phyloP scores from a whole-genome alignment of 2,329 filamentous ascomycete genomes.

The Capronia epimyces region DNA sequence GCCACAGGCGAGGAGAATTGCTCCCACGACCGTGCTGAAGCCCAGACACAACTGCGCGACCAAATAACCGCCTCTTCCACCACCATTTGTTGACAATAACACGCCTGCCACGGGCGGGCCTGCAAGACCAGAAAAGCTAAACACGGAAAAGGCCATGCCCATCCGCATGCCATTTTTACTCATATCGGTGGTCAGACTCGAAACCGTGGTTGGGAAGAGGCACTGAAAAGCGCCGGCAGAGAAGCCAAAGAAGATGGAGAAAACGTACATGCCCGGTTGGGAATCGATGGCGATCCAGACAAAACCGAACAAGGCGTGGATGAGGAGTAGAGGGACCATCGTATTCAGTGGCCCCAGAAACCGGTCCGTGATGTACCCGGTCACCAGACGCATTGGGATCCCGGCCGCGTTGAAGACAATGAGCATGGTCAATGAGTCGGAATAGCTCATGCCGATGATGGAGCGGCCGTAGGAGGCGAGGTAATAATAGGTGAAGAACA shows the following conservation, averaged over 20 bases:
- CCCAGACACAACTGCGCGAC: slow-evolving; percentile 41
- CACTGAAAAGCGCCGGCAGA: slow-evolving; percentile 40
- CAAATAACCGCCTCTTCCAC: slow-evolving; percentile 31
- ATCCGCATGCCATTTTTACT: slow-evolving; percentile 44
- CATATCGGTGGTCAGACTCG: slow-evolving; percentile 50
- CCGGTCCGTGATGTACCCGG: slow-evolving; percentile 53
- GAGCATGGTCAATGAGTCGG: slow-evolving; percentile 49
- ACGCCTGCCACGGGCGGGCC: slow-evolving; percentile 42
- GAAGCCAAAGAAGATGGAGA: slow-evolving; percentile 46
- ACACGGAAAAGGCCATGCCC: slow-evolving; percentile 36
- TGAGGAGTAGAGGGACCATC: slow-evolving; percentile 48
- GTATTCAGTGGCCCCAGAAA: slow-evolving; percentile 57
- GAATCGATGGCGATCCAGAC: slow-evolving; percentile 55
- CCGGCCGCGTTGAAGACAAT: slow-evolving; percentile 59
- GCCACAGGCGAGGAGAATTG: slow-evolving; percentile 41
- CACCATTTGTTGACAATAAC: slow-evolving; percentile 40
- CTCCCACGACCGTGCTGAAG: slow-evolving; percentile 49
- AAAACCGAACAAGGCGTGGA: slow-evolving; percentile 43
- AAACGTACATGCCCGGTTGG: slow-evolving; percentile 53
- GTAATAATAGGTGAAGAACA: slow-evolving; percentile 25
- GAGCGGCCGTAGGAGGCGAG: slow-evolving; percentile 16
- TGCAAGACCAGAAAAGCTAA: slow-evolving; percentile 46
- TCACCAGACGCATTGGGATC: slow-evolving; percentile 49
- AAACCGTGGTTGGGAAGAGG: slow-evolving; percentile 51
- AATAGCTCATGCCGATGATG: slow-evolving; percentile 45